phyloP scores from a whole-genome alignment of 75 land plant genomes.

The Pinus albicaulis region DNA sequence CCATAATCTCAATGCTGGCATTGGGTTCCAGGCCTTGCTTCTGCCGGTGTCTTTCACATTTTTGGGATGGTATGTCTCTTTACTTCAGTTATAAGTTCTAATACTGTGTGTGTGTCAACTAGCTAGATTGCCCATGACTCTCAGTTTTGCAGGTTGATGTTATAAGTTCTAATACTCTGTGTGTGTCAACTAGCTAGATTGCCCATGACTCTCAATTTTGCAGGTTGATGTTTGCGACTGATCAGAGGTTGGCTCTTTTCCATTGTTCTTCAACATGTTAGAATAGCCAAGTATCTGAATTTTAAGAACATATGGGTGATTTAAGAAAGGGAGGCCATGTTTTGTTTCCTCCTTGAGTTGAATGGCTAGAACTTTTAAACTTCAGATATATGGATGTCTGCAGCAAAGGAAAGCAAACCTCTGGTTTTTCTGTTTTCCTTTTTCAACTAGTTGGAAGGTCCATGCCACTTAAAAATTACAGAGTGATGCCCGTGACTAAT shows the following conservation, averaged over 20 bases:
- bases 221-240: neutral
- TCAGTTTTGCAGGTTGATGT: neutral
- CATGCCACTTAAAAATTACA: neutral
- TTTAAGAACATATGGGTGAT: neutral
- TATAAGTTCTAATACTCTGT: no score
- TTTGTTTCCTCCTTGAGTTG: neutral
- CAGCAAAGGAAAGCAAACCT: neutral
- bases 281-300: neutral
- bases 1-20: conserved; percentile 82
- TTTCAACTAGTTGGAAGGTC: neutral
- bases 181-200: neutral
- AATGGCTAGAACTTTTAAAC: neutral
- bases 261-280: neutral
- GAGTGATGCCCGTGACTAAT: no score
- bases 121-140: neutral
- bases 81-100: neutral
- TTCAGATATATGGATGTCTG: neutral
- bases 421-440: neutral
- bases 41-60: conserved; percentile 82
- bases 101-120: neutral
- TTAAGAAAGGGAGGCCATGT: neutral
- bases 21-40: conserved; percentile 86
- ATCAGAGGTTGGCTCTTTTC: neutral
- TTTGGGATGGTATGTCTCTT: conserved; percentile 77
- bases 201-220: neutral